Evolutionary conservation across 2,329 filamentous ascomycete species (phyloP), one percentile per base, ranked within the genome.

Genomic region (Pestalotiopsis fici): DNA sequence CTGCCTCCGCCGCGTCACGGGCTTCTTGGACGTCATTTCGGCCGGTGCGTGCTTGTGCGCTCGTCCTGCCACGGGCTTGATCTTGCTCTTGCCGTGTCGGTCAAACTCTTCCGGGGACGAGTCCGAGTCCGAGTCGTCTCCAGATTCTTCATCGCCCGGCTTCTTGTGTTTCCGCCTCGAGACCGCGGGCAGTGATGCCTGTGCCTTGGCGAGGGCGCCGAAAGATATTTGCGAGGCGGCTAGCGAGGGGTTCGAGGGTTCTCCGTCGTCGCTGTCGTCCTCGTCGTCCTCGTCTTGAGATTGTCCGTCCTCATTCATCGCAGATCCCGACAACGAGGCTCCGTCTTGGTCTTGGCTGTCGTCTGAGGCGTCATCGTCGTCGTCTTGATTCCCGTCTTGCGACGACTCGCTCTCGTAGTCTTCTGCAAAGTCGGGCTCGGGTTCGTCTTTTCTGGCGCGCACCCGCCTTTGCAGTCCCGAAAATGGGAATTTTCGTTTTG

Each of bases 21-120:
- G 91, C 61, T 89, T 88, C 81, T 95, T 97, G 78, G 92, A 94
- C 2, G 94, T 90, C 76, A 94, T 88, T 68, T 96, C 90, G 56
- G 90, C 89, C 0, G 96, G 96, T 0, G 96, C 96, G 81, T 98
- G 94, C 81, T 99, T 99, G 78, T 89, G 95, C 13, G 89, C 80
- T 27, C 91, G 86, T 74, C 75, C 82, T 12, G 57, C 57, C 25
- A 59, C 28, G 74, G 73, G 80, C 28, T 62, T 54, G 35, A 73
- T 72, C 4, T 66, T 70, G 13, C 69, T 25, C 62, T 72, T 72
- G 74, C 73, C 80, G 76, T 63, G 67, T 62, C 73, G 69, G 70
- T 79, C 67, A 66, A 85, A 65, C 78, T 80, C 77, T 82, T 82
- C 69, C 77, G 74, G 39, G 11, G 31, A 59, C 18, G 65, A 64